These are phyloP conservation scores for Elymus sibiricus DNA, from an alignment of 176 grass and related monocot genomes.

Conservation along the genomic window DNA sequence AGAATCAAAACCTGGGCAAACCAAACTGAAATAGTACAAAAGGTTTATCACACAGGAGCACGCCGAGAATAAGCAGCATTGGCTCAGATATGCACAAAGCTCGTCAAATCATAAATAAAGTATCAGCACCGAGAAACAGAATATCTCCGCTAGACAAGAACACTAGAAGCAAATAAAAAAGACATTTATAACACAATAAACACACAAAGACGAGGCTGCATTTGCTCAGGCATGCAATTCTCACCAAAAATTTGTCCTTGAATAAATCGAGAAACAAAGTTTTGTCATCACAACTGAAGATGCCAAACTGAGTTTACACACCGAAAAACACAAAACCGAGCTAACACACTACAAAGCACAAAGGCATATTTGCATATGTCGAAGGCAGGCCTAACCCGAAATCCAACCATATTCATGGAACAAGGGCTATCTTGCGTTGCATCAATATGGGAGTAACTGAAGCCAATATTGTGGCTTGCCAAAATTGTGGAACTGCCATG, in stretches of 20 bases:
- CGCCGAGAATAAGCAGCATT: background rate
- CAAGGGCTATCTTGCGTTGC: slow-evolving; percentile 5
- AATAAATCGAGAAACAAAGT: slow-evolving; percentile 42
- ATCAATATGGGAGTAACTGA: background rate
- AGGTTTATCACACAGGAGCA: background rate
- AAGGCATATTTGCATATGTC: background rate
- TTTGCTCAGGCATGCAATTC: slow-evolving; percentile 49
- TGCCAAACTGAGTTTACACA: background rate
- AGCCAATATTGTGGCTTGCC: background rate
- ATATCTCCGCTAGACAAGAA: slow-evolving; percentile 10
- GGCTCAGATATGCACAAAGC: slow-evolving; percentile 50
- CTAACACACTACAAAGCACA: background rate
- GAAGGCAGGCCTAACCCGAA: slow-evolving; percentile 16
- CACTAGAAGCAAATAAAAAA: background rate
- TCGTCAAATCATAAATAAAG: slow-evolving; percentile 38
- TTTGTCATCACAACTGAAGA: slow-evolving; percentile 53
- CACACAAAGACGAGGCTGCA: background rate
- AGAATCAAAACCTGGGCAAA: background rate
- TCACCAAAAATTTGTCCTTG: slow-evolving; percentile 41
- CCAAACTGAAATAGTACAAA: background rate
- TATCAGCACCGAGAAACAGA: slow-evolving; percentile 51
- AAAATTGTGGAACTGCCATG: background rate
- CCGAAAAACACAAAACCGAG: background rate
- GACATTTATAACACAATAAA: background rate
- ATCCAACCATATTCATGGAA: background rate